phyloP scores from a whole-genome alignment of 257 asterid genomes.

The Nicotiana tabacum region DNA sequence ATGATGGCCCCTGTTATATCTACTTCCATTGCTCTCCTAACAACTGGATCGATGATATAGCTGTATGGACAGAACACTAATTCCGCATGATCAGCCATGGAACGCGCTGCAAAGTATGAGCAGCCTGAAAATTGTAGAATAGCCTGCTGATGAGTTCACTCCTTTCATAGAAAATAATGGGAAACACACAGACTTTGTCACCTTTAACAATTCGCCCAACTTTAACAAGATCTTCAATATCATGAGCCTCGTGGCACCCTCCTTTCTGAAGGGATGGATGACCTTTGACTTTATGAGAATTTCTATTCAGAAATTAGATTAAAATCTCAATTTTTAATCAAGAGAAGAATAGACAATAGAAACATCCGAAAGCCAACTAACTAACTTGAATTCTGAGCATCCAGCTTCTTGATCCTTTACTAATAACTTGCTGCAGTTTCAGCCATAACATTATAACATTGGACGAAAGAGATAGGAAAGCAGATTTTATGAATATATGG shows the following conservation, averaged over 20 bases:
- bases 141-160: conserved; percentile 20
- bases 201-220: conserved; percentile 90
- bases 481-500: conserved; percentile 14
- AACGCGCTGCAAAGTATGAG: conserved; percentile 83
- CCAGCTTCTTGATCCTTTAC: conserved; percentile 52
- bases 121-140: conserved; percentile 63
- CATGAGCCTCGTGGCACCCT: conserved; percentile 94
- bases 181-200: conserved; percentile 11
- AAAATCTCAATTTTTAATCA: conserved; percentile 18
- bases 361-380: conserved; percentile 4
- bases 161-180: conserved; percentile 7
- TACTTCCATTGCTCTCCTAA: conserved; percentile 89
- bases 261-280: conserved; percentile 94
- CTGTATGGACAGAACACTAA: conserved; percentile 92
- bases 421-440: conserved; percentile 65
- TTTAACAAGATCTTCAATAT: conserved; percentile 96
- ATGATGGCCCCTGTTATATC: conserved; percentile 63
- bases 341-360: background rate
- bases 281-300: conserved; percentile 71
- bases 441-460: conserved; percentile 5
- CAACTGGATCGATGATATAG: conserved; percentile 74
- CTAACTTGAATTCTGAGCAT: conserved; percentile 86
- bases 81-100: conserved; percentile 82
- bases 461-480: conserved; percentile 17
- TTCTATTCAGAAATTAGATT: conserved; percentile 39